phyloP scores from a whole-genome alignment of 2,329 filamentous ascomycete genomes.

The Fusarium mexicanum region DNA sequence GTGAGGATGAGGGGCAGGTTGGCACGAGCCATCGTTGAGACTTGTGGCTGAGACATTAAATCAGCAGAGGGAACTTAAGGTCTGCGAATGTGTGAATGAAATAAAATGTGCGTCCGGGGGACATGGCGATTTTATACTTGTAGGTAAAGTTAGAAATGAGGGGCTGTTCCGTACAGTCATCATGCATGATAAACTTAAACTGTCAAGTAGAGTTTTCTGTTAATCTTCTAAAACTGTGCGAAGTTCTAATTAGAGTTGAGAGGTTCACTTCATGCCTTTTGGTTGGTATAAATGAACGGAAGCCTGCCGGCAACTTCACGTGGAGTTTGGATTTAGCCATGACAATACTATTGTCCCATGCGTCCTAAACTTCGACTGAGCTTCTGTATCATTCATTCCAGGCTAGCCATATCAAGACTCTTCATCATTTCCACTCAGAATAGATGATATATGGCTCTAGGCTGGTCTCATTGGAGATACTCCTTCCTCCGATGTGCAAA shows the following conservation, averaged over 20 bases:
- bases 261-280: not conserved
- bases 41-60: not conserved
- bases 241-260: not conserved
- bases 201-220: accelerated
- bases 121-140: not conserved
- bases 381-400: not conserved
- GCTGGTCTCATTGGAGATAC: not conserved
- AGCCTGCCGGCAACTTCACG: not conserved
- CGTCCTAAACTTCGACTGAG: not conserved
- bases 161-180: not conserved
- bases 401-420: not conserved
- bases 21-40: not conserved
- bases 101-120: accelerated
- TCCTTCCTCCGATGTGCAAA: not conserved
- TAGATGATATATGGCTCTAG: not conserved
- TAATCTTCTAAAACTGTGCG: too few species aligned
- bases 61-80: not conserved
- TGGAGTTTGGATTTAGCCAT: not conserved
- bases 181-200: not conserved
- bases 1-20: not conserved
- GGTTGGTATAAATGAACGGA: not conserved
- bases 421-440: not conserved
- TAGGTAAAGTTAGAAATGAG: not conserved
- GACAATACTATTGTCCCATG: not conserved
- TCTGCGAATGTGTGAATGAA: not conserved